Base-by-base conservation (phyloP, 1,284 basidiomycete species). In the Melampsora americana region DNA sequence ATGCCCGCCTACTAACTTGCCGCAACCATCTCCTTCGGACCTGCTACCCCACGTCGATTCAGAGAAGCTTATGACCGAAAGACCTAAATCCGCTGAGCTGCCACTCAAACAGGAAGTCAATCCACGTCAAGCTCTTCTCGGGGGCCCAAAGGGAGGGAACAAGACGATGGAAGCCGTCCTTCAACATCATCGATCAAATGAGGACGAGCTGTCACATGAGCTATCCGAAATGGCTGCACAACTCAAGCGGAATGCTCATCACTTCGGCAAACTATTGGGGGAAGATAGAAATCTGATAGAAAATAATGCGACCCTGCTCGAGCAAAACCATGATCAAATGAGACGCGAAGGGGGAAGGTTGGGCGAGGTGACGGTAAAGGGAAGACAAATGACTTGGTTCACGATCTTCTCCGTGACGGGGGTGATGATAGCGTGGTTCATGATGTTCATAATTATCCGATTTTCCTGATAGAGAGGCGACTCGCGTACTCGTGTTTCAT, bases 161-260 rank as follows among this genome's bases (percentile, higher is more conserved):
- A 44, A 44, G 42, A 44, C 42, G 42, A 12, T 79, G 70, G 30
- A 81, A 78, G 20, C 78, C 79, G 20, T 79, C 77, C n/a, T 67
- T 20, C 11, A 79, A 80, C 16, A 79, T 42, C 79, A 79, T 66
- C 69, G 76, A 48, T 66, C 66, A 39, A 69, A 74, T 1, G 91
- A 92, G 35, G 87, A 91, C 77, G 88, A 90, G 56, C 86, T 92
- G 60, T 87, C 89, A 0, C 85, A 86, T 5, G 90, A 92, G 81
- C 87, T 92, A 23, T 88, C 89, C 0, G 83, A 87, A 59, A 92
- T 92, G 91, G 89, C 90, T 1, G 84, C 87, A 1, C 91, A 92
- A 82, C 86, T 92, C 64, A 89, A 89, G 80, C 86, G 86, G 30
- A 92, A 92, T 79, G 88, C 90, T 0, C 80, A 88, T 0, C 87